Base-by-base conservation (phyloP, 257 asterid genomes). In the Osmanthus fragrans region DNA sequence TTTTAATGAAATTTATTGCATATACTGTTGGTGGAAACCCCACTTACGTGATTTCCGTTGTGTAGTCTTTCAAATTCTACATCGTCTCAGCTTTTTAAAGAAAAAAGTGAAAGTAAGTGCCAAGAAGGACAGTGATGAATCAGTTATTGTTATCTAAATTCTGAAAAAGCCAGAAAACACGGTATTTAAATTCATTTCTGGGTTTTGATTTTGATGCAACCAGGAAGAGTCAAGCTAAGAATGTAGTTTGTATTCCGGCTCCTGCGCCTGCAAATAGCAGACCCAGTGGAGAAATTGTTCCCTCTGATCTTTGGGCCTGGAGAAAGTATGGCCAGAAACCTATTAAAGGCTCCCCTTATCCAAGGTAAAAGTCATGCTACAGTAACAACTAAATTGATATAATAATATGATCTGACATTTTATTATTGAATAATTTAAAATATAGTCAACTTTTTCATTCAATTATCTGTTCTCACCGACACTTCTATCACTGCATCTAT, bases 271-370 rank as follows among this genome's bases (percentile, higher is more conserved):
- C 89, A 40, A 91, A 87, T 83, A 87, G 92, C 87, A 82, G 92
- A 77, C 64, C 90, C 1, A 86, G 86, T 21, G 97, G 97, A 36
- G 97, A 93, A 79, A 80, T 91, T 32, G 96, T 91, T 71, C 97
- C 97, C 0, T 91, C 97, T 7, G 97, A 93, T 83, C 88, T 91
- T 25, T 93, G 97, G 97, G 97, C 97, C 2, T 92, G 97, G 96
- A 84, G 97, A 70, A 92, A 92, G 85, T 92, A 92, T 60, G 97
- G 97, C 0, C 97, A 92, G 84, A 92, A 92, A 84, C 97, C 97
- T 18, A 92, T 92, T 73, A 92, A 92, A 83, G 97, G 97, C 40
- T 92, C 97, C 5, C 97, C 97, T 27, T 91, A 86, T 84, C 97
- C 97, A 23, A 87, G 97, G 97, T 39, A 39, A 39, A 39, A 3